These are phyloP conservation scores for Dryadomyces sulphureus DNA, from an alignment of 2,329 filamentous ascomycete species.

Conservation along the genomic window DNA sequence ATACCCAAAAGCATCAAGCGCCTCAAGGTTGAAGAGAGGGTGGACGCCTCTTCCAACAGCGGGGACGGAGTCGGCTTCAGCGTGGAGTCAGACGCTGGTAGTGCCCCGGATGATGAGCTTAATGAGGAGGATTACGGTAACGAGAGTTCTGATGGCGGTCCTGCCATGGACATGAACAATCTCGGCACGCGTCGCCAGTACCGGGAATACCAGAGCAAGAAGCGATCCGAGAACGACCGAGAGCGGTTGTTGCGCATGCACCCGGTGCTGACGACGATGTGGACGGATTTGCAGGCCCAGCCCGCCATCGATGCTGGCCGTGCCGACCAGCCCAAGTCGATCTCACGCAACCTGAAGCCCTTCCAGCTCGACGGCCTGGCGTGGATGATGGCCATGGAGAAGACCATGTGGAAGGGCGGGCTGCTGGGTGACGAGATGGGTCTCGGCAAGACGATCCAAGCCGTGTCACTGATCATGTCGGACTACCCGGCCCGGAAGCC, in stretches of 20 bases:
- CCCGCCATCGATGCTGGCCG: conserved; percentile 47
- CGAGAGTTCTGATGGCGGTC: background rate
- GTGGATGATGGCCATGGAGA: conserved; percentile 89
- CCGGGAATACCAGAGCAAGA: conserved; percentile 12
- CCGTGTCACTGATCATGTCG: conserved; percentile 95
- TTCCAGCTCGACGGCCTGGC: conserved; percentile 89
- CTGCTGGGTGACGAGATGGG: conserved; percentile 97
- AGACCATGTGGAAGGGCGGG: conserved; percentile 72
- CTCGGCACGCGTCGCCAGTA: conserved; percentile 20
- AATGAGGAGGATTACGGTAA: conserved; percentile 4
- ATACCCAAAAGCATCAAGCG: no score
- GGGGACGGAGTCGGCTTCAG: no score
- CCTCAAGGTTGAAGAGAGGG: no score
- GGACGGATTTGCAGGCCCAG: conserved; percentile 56
- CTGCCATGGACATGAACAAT: background rate
- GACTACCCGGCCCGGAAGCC: conserved; percentile 77
- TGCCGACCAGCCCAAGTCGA: conserved; percentile 59
- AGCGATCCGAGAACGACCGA: conserved; percentile 33
- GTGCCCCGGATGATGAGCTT: background rate
- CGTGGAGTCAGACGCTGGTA: no score
- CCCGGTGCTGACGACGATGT: conserved; percentile 71
- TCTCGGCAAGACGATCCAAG: conserved; percentile 96
- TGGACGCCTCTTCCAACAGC: no score
- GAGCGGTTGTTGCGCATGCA: conserved; percentile 59
- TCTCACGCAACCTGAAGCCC: conserved; percentile 72